These are phyloP conservation scores for Withania somnifera DNA, from an alignment of 305 asterid species.

Conservation along the genomic window DNA sequence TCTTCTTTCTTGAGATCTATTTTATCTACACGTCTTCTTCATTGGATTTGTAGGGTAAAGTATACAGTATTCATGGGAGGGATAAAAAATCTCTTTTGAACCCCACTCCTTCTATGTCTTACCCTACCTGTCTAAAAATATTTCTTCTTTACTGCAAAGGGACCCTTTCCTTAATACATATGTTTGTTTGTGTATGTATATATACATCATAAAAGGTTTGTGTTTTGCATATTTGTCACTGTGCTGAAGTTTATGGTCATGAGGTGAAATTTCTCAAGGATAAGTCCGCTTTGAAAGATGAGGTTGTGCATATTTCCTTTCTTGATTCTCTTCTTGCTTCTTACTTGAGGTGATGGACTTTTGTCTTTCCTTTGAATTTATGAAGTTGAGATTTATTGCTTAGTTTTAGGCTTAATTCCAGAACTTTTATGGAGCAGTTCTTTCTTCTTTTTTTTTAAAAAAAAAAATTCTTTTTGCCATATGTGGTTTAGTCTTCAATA, in stretches of 20 bases:
- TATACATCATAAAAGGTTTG: background rate
- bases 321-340: background rate
- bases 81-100: background rate
- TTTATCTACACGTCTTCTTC: background rate
- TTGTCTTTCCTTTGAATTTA: background rate
- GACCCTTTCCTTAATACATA: background rate
- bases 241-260: background rate
- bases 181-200: background rate
- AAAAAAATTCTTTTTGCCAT: background rate
- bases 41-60: background rate
- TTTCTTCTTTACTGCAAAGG: background rate
- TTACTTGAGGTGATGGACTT: background rate
- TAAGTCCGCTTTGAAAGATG: background rate
- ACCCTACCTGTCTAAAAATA: background rate
- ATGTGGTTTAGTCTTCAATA: background rate
- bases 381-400: background rate
- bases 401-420: background rate
- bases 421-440: background rate
- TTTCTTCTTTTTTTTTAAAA: no score
- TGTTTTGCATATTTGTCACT: background rate
- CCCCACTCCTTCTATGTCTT: constrained; percentile 8
- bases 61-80: background rate
- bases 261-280: background rate
- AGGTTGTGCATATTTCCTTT: background rate
- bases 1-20: background rate